A percentile compares a stretch with the other conserved stretches of the same genome.
These are phyloP conservation scores for Hypoxylon sp. DNA, from an alignment of 2,329 filamentous ascomycete species.

Conservation along the genomic window DNA sequence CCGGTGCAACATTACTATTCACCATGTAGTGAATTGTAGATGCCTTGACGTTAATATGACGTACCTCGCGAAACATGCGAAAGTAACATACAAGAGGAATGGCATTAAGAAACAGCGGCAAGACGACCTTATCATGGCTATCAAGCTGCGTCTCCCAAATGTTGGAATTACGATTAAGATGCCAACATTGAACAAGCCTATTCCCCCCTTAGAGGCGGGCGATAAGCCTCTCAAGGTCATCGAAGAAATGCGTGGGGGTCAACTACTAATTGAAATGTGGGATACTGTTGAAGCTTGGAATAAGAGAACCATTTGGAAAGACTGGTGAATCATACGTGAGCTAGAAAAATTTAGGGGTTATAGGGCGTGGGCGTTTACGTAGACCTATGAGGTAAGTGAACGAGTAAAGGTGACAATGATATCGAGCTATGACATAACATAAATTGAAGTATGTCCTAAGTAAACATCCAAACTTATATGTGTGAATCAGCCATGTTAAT, in stretches of 20 bases:
- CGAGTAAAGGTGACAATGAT: not conserved
- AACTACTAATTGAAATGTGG: conserved; percentile 45
- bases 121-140: conserved; percentile 43
- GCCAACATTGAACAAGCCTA: conserved; percentile 10
- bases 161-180: conserved; percentile 32
- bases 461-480: not conserved
- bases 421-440: not conserved
- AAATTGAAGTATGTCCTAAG: not conserved
- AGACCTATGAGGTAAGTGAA: conserved; percentile 6
- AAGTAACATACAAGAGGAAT: conserved; percentile 6
- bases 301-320: conserved; percentile 44
- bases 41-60: conserved; percentile 42
- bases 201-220: conserved; percentile 17
- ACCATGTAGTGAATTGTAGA: conserved; percentile 32
- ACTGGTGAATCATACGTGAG: conserved; percentile 40
- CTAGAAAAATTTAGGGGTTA: not conserved
- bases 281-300: conserved; percentile 41
- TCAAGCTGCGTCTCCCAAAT: conserved; percentile 38
- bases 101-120: conserved; percentile 30
- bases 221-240: conserved; percentile 22
- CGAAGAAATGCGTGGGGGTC: conserved; percentile 30
- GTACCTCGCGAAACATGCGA: conserved; percentile 38
- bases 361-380: not conserved
- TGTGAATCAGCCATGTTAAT: not conserved
- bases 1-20: conserved; percentile 39